phyloP scores from a whole-genome alignment of 495 filamentous ascomycete genomes.

The Aspergillus kassunensis region DNA sequence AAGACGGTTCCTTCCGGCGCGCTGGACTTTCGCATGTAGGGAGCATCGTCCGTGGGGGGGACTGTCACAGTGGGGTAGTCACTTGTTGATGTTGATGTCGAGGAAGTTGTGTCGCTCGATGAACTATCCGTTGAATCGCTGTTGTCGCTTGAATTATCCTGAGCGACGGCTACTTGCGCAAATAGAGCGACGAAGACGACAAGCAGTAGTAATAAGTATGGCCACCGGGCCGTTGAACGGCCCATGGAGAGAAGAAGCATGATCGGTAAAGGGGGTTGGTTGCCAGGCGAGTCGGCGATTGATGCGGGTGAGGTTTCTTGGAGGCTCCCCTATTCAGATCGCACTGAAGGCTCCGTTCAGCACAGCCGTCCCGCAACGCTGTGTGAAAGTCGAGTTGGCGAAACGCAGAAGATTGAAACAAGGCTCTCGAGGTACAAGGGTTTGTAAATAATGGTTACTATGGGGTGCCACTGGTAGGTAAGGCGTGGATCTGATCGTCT shows the following conservation, averaged over 20 bases:
- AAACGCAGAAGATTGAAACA: not conserved
- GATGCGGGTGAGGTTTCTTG: not conserved
- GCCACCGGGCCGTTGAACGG: constrained; percentile 23
- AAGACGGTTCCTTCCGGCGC: constrained; percentile 94
- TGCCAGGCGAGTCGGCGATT: not conserved
- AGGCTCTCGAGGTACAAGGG: not conserved
- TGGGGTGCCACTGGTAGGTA: not conserved
- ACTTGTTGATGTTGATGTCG: constrained; percentile 23
- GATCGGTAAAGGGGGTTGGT: not conserved
- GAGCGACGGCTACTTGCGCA: constrained; percentile 18
- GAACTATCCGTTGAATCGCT: not conserved
- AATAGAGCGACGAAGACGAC: constrained; percentile 17
- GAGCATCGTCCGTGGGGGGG: constrained; percentile 78
- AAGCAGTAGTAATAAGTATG: constrained; percentile 21
- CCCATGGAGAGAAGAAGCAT: constrained; percentile 21
- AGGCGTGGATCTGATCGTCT: constrained; percentile 16
- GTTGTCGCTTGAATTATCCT: constrained; percentile 5
- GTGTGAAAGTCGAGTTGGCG: not conserved
- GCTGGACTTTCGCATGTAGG: constrained; percentile 91
- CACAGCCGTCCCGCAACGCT: not conserved
- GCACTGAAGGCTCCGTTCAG: not conserved
- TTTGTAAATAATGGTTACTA: not conserved
- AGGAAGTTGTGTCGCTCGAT: constrained; percentile 9
- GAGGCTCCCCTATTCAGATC: not conserved
- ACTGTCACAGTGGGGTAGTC: constrained; percentile 51